A percentile compares a stretch with the other conserved stretches of the same genome.
Evolutionary conservation across 1,139 yeast genomes (phyloP).

Genomic region (Blastobotrys illinoisensis): DNA sequence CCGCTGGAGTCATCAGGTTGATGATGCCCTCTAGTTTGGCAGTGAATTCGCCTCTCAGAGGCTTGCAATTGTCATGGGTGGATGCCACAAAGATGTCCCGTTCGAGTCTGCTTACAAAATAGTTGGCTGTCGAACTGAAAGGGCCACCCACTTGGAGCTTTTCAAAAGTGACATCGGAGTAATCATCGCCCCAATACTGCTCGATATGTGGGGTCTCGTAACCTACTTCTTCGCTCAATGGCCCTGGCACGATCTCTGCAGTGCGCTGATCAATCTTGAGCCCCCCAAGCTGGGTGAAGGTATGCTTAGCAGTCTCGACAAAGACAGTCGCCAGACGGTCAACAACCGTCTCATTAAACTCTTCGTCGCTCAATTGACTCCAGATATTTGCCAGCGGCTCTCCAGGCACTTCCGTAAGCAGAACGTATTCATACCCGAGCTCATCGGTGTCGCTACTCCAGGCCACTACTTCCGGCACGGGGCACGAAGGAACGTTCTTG

Average conservation of each 20-base stretch:
- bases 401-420: constrained; percentile 6
- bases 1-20: background rate
- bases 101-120: constrained; percentile 3
- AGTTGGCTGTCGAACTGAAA: constrained; percentile 3
- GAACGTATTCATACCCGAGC: constrained; percentile 7
- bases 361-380: background rate
- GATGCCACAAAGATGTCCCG: constrained; percentile 4
- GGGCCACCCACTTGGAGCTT: constrained; percentile 11
- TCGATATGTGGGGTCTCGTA: constrained; percentile 4
- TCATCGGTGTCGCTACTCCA: constrained; percentile 4
- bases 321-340: constrained; percentile 4
- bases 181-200: background rate
- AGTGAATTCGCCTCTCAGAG: background rate
- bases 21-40: background rate
- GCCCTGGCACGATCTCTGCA: constrained; percentile 5
- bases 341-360: background rate
- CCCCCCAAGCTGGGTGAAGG: constrained; percentile 9
- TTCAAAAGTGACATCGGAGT: constrained; percentile 1
- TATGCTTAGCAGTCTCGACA: constrained; percentile 6
- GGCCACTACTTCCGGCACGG: constrained; percentile 5
- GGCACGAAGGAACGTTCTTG: constrained; percentile 4
- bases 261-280: constrained; percentile 1
- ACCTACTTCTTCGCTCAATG: constrained; percentile 8
- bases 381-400: constrained; percentile 1
- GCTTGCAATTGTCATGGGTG: background rate